These are phyloP conservation scores for Sherardia arvensis DNA, from an alignment of 257 asterid genomes.

Conservation along the genomic window DNA sequence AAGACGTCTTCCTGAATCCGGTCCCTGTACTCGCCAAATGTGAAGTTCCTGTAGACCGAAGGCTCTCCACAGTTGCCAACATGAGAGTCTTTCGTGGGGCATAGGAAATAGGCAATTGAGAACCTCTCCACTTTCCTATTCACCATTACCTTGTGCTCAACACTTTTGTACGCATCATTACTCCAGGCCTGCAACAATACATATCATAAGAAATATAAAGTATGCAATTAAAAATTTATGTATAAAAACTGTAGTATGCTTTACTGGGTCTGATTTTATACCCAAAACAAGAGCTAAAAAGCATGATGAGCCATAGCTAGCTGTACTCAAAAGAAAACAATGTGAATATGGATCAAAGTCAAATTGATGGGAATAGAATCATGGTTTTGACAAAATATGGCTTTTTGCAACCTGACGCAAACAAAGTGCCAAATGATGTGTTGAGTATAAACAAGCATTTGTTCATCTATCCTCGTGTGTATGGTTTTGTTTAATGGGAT, in stretches of 20 bases:
- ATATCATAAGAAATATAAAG: too few relatives aligned
- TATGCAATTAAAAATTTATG: neutral
- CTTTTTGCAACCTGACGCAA: neutral
- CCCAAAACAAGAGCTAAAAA: neutral
- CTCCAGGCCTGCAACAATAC: conserved; percentile 67
- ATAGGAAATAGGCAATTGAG: conserved; percentile 64
- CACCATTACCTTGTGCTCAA: conserved; percentile 57
- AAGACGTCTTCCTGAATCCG: conserved; percentile 47
- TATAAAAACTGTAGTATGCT: neutral
- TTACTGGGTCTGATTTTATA: neutral
- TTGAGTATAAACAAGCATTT: too few relatives aligned
- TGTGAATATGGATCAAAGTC: neutral
- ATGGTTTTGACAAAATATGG: neutral
- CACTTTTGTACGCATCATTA: conserved; percentile 56
- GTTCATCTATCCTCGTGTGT: too few relatives aligned
- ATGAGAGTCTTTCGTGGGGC: conserved; percentile 51
- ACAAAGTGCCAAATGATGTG: neutral
- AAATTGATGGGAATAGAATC: neutral
- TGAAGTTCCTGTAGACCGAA: conserved; percentile 33
- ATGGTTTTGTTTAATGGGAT: neutral
- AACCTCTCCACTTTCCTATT: conserved; percentile 49
- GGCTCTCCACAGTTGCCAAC: conserved; percentile 45
- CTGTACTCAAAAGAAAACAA: neutral
- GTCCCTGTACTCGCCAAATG: conserved; percentile 49
- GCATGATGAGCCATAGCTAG: conserved; percentile 5